A percentile compares a stretch with the other conserved stretches of the same genome.
phyloP scores from a whole-genome alignment of 257 asterid genomes.

The Euphrasia confusa region DNA sequence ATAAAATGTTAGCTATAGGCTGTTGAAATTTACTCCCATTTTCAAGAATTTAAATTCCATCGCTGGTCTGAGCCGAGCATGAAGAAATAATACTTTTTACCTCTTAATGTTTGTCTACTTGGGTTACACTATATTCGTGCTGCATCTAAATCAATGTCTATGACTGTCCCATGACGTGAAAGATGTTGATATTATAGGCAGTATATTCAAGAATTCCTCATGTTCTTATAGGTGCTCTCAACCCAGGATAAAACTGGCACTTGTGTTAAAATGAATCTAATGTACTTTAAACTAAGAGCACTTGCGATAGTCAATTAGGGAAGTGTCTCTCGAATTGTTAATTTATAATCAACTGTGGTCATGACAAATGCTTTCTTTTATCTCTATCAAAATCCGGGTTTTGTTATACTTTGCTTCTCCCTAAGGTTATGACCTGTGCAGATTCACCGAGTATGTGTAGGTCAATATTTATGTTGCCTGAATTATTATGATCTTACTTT shows the following conservation, averaged over 20 bases:
- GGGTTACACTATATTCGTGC: too few species aligned
- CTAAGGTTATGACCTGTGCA: not conserved
- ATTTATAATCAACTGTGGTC: not conserved
- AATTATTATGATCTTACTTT: not conserved
- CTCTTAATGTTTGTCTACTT: too few species aligned
- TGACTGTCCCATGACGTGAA: too few species aligned
- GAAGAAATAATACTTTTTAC: slow-evolving; percentile 6
- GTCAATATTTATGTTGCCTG: not conserved
- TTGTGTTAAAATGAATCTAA: too few species aligned
- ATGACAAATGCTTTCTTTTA: not conserved
- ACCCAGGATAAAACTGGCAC: too few species aligned
- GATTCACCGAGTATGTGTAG: not conserved
- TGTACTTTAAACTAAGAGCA: too few species aligned
- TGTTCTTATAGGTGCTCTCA: too few species aligned
- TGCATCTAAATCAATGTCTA: too few species aligned
- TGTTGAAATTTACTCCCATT: slow-evolving; percentile 9
- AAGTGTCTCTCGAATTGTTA: too few species aligned
- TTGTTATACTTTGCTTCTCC: not conserved
- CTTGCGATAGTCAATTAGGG: too few species aligned
- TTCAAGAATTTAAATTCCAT: slow-evolving; percentile 4
- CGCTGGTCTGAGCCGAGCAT: slow-evolving; percentile 4
- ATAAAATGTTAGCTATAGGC: not conserved
- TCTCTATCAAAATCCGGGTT: not conserved
- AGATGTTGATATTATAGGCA: too few species aligned
- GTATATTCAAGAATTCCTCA: too few species aligned